Base-by-base conservation (phyloP, 352 stramenopile genomes). In the Lagenidium sp. region DNA sequence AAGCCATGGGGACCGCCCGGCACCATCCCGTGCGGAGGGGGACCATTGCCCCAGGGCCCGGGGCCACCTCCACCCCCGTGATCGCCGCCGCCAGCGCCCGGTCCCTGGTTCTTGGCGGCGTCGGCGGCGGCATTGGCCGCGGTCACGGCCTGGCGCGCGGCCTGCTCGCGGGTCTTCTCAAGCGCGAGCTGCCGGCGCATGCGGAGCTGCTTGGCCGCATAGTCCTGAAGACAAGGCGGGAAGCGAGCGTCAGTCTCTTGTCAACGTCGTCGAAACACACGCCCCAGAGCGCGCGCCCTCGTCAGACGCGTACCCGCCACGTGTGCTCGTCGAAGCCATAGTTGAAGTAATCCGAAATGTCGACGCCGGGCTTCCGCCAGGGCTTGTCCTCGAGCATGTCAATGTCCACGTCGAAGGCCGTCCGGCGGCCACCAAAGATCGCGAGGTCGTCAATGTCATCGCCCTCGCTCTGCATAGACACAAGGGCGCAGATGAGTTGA, bases 321-420 rank as follows among this genome's bases (percentile, higher is more conserved):
- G 74, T 86, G 36, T 90, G 64, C 57, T 96, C 87, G 44, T 94
- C 87, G 55, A 96, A 96, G 12, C 85, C 87, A 47, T 96, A 96
- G 62, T 96, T 96, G 46, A 96, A 96, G 55, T 95, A 96, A 63
- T 96, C 85, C 15, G 80, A 93, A 47, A 96, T 94, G 64, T 96
- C 87, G 20, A 95, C 80, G 21, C 85, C 84, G 1, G 82, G 84
- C 46, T 94, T 91, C 7, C 87, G 75, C 87, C 87, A 96, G 10
- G 85, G 87, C 45, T 93, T 78, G 52, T 96, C 85, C 36, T 96
- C 85, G 16, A 96, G 60, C 48, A 87, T 76, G 46, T 96, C 85
- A 37, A 96, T 95, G 48, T 95, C 83, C 34, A 96, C 80, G 45
- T 96, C 86, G 43, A 96, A 96, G 2, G 86, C 86, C 7, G 82